These are phyloP conservation scores for Talaromyces ruber DNA, from an alignment of 495 filamentous ascomycete species.

Conservation along the genomic window DNA sequence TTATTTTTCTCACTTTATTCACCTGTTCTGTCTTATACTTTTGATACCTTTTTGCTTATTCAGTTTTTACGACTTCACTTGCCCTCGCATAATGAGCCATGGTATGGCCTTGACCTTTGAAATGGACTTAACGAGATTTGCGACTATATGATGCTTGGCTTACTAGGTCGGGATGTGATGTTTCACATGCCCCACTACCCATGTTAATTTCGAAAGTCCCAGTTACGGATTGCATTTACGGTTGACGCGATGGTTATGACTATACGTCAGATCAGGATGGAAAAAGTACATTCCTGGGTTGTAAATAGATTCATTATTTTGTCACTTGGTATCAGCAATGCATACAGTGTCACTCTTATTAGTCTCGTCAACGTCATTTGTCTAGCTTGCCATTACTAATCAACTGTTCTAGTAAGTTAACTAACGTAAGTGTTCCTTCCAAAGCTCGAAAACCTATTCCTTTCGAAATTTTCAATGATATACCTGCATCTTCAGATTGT, in stretches of 20 bases:
- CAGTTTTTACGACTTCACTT: background rate
- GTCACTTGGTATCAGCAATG: conserved; percentile 6
- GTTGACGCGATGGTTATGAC: background rate
- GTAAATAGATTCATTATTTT: conserved; percentile 5
- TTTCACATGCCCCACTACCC: background rate
- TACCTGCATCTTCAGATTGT: too few species aligned
- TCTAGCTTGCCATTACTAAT: too few species aligned
- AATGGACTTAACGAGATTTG: background rate
- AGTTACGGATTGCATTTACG: background rate
- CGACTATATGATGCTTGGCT: background rate
- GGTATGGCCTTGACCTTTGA: background rate
- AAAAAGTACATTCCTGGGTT: conserved; percentile 5
- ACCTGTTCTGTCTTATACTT: background rate
- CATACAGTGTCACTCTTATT: conserved; percentile 3
- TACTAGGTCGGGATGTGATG: background rate
- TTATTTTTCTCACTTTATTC: background rate
- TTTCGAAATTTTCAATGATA: too few species aligned
- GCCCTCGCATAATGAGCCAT: background rate
- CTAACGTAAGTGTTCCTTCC: background rate
- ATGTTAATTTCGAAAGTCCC: background rate
- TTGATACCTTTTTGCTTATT: conserved; percentile 4
- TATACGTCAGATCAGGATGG: background rate
- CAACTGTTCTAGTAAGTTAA: too few species aligned
- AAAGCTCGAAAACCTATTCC: too few species aligned
- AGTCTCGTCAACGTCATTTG: background rate